A percentile compares a stretch with the other conserved stretches of the same genome.
These are phyloP conservation scores for Suillus luteus DNA, from an alignment of 768 basidiomycete species.

Conservation along the genomic window DNA sequence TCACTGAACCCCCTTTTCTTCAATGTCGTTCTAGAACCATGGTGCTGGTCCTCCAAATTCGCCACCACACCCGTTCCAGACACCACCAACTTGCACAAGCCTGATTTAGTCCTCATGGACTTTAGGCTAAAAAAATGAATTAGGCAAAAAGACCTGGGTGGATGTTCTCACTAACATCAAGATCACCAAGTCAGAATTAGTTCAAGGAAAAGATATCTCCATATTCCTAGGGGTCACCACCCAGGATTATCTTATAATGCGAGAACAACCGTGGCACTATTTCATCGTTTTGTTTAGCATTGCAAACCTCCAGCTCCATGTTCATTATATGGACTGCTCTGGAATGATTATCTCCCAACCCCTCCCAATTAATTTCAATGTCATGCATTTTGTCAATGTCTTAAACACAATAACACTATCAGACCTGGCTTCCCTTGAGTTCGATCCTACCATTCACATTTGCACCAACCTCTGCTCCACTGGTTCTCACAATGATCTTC, in stretches of 20 bases:
- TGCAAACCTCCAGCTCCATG: not conserved
- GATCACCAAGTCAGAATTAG: not conserved
- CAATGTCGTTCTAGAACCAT: not conserved
- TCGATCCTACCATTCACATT: not conserved
- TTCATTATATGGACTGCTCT: not conserved
- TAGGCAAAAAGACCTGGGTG: not conserved
- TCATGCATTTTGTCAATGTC: not conserved
- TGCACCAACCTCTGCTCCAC: not conserved
- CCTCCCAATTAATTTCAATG: fast-evolving
- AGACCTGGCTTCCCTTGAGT: not conserved
- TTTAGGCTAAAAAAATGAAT: not conserved
- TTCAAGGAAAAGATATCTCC: not conserved
- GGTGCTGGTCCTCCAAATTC: not conserved
- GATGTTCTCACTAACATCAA: not conserved
- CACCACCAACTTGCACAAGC: not conserved
- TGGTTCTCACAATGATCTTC: not conserved
- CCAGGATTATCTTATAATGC: not conserved
- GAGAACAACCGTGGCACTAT: not conserved
- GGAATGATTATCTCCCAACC: not conserved
- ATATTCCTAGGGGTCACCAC: not conserved
- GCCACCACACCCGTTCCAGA: not conserved
- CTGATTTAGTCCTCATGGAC: constrained; percentile 6
- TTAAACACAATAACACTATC: not conserved
- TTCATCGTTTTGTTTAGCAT: not conserved
- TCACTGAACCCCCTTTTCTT: not conserved